Conservation (phyloP, 23 red algal species). For the Gracilariopsis chorda region DNA sequence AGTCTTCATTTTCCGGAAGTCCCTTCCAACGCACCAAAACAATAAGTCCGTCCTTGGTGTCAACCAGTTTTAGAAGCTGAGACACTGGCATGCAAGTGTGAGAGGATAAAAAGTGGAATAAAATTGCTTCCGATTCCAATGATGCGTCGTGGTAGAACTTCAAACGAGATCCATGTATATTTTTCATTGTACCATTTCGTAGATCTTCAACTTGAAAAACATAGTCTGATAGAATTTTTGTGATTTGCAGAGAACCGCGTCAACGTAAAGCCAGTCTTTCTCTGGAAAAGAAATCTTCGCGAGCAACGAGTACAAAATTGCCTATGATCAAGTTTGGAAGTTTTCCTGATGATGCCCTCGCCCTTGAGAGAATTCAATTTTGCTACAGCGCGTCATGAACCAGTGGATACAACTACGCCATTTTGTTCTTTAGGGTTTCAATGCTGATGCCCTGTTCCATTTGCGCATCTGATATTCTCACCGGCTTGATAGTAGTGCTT, state of each 20-base stretch:
- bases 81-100: background rate
- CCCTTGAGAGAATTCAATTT: background rate
- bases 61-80: background rate
- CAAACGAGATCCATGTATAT: background rate
- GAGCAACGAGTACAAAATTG: background rate
- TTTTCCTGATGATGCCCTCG: background rate
- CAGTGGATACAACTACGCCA: background rate
- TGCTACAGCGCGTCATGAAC: background rate
- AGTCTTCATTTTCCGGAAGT: background rate
- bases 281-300: background rate
- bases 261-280: constrained; percentile 11
- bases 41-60: background rate
- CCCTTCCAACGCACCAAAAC: background rate
- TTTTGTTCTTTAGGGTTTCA: background rate
- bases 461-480: background rate
- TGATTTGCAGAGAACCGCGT: background rate
- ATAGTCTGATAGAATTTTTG: background rate
- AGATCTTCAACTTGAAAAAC: constrained; percentile 1
- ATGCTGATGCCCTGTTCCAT: background rate
- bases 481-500: background rate
- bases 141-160: background rate
- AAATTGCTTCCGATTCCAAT: background rate
- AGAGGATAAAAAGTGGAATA: background rate
- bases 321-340: background rate
- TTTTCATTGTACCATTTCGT: background rate